phyloP scores from a whole-genome alignment of 331 rosid species.

The Pyracantha coccinea region DNA sequence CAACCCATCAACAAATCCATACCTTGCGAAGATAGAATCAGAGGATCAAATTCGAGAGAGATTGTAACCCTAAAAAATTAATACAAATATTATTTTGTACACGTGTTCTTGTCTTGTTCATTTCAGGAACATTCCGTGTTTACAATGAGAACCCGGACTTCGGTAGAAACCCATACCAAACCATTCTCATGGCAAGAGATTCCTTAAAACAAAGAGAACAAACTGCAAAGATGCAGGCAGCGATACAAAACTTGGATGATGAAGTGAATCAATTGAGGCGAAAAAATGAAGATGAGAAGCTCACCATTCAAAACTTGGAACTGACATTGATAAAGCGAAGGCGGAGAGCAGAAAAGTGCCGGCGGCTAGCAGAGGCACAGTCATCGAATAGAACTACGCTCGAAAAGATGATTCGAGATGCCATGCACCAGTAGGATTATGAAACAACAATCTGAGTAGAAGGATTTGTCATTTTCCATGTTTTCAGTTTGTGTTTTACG shows the following conservation, averaged over 20 bases:
- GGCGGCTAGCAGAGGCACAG: slow-evolving; percentile 88
- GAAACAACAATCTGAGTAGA: neutral
- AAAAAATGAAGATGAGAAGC: slow-evolving; percentile 74
- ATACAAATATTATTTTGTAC: no score
- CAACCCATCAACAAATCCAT: no score
- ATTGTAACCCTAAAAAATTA: no score
- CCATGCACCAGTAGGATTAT: slow-evolving; percentile 91
- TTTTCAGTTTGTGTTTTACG: neutral
- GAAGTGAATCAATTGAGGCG: slow-evolving; percentile 66
- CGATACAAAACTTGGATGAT: slow-evolving; percentile 53
- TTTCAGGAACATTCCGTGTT: no score
- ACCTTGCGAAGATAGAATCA: no score
- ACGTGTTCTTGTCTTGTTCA: no score
- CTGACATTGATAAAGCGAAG: slow-evolving; percentile 51
- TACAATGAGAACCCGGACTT: slow-evolving; percentile 68
- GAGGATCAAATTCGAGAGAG: no score
- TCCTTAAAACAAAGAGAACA: slow-evolving; percentile 83
- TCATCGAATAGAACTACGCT: slow-evolving; percentile 71
- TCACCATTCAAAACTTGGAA: slow-evolving; percentile 72
- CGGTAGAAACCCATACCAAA: slow-evolving; percentile 62
- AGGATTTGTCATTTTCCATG: neutral
- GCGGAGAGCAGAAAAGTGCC: slow-evolving; percentile 78
- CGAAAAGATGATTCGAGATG: slow-evolving; percentile 95
- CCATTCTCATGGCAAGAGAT: slow-evolving; percentile 82
- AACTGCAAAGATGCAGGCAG: slow-evolving; percentile 56